A percentile compares a stretch with the other conserved stretches of the same genome.
phyloP scores from a whole-genome alignment of 164 flowering plant species.

The Pachysandra terminalis region DNA sequence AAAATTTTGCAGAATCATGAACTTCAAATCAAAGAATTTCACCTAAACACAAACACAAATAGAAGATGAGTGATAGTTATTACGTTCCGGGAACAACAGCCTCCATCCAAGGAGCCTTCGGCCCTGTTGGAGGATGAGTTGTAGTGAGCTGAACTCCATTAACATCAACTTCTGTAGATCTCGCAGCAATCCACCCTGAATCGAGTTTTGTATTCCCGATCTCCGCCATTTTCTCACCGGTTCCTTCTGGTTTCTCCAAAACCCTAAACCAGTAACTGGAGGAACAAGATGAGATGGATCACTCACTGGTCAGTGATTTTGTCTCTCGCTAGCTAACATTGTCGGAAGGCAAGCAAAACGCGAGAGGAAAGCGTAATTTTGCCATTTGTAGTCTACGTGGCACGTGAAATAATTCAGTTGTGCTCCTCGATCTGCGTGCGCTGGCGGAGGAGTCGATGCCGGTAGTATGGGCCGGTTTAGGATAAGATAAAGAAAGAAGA shows the following conservation, averaged over 20 bases:
- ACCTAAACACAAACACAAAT: background rate
- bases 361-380: no score
- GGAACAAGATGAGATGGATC: no score
- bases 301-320: no score
- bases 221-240: slow-evolving; percentile 34
- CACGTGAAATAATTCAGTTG: no score
- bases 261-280: slow-evolving; percentile 9
- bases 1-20: background rate
- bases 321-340: no score
- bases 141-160: slow-evolving; percentile 87
- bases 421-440: no score
- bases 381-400: no score
- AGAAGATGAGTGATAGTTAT: slow-evolving; percentile 8
- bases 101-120: slow-evolving; percentile 72
- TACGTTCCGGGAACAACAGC: slow-evolving; percentile 98
- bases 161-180: slow-evolving; percentile 71
- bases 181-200: slow-evolving; percentile 89
- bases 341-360: no score
- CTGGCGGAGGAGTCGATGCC: no score
- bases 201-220: slow-evolving; percentile 71
- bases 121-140: slow-evolving; percentile 48
- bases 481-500: no score
- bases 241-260: background rate
- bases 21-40: background rate
- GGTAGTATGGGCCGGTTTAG: no score